Percentiles rank a stretch among this genome's conserved stretches.
These are phyloP conservation scores for Claviceps humidiphila DNA, from an alignment of 2,329 filamentous ascomycete genomes.

Conservation along the genomic window DNA sequence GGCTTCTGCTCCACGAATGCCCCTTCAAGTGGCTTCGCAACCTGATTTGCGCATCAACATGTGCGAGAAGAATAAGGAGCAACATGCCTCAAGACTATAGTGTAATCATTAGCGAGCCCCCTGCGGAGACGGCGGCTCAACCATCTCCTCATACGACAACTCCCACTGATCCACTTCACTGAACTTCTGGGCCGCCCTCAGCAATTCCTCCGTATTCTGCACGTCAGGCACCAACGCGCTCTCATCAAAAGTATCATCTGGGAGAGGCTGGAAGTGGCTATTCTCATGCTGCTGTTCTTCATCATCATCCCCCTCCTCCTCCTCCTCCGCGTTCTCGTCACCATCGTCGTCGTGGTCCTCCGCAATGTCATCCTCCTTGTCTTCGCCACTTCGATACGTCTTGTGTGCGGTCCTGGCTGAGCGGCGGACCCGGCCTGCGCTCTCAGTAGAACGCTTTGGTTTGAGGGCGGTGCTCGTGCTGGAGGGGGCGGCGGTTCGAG, in stretches of 20 bases:
- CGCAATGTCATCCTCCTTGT: conserved; percentile 43
- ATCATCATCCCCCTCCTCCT: conserved; percentile 17
- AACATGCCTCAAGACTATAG: no score
- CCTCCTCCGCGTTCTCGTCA: not conserved
- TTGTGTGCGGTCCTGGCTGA: conserved; percentile 17
- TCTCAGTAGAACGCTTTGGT: conserved; percentile 11
- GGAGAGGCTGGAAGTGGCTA: conserved; percentile 28
- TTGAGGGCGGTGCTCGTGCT: conserved; percentile 14
- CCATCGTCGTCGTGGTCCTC: conserved; percentile 12
- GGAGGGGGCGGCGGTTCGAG: conserved; percentile 13
- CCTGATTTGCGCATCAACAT: not conserved
- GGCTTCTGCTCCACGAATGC: not conserved
- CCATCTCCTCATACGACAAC: conserved; percentile 52
- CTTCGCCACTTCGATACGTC: conserved; percentile 41
- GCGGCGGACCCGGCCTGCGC: conserved; percentile 6
- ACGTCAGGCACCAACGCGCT: conserved; percentile 19
- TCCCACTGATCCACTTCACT: conserved; percentile 57
- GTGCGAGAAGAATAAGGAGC: no score
- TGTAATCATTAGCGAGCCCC: conserved; percentile 24
- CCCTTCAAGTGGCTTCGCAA: no score
- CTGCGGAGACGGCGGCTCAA: conserved; percentile 39
- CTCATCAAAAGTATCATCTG: conserved; percentile 31
- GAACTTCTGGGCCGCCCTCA: conserved; percentile 48
- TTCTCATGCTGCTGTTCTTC: conserved; percentile 21
- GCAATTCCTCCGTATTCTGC: conserved; percentile 38